A percentile compares a stretch with the other conserved stretches of the same genome.
Conservation (phyloP, 768 basidiomycete species). For the Rhizopogon vesiculosus region DNA sequence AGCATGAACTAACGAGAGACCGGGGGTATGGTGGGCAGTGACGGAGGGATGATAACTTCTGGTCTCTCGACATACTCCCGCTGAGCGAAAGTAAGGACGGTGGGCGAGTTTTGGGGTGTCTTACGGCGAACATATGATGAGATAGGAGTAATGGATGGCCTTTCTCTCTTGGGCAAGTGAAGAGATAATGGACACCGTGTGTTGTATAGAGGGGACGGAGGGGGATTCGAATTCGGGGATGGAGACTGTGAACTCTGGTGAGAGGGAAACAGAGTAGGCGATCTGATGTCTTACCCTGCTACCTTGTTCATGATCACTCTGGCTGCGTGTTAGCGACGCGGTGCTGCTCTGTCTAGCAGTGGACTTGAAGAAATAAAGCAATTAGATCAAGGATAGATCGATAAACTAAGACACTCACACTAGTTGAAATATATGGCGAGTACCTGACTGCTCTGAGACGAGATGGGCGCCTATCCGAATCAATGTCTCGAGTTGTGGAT, state of each 20-base stretch:
- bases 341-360: slow-evolving; percentile 42
- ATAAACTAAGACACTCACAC: slow-evolving; percentile 11
- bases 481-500: slow-evolving; percentile 21
- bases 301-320: slow-evolving; percentile 21
- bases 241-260: slow-evolving; percentile 21
- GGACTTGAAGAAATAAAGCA: slow-evolving; percentile 16
- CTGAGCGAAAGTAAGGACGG: slow-evolving; percentile 57
- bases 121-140: slow-evolving; percentile 77
- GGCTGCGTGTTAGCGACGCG: slow-evolving; percentile 28
- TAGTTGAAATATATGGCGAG: slow-evolving; percentile 26
- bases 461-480: slow-evolving; percentile 24
- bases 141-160: slow-evolving; percentile 67
- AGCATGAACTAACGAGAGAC: slow-evolving; percentile 9
- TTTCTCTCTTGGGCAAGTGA: slow-evolving; percentile 47
- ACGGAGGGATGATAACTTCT: slow-evolving; percentile 17
- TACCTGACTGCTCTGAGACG: slow-evolving; percentile 24
- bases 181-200: slow-evolving; percentile 37
- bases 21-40: slow-evolving; percentile 52
- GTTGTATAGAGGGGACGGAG: slow-evolving; percentile 37
- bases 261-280: slow-evolving; percentile 25
- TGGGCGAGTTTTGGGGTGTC: slow-evolving; percentile 71
- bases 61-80: slow-evolving; percentile 25
- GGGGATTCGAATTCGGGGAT: slow-evolving; percentile 33
- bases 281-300: slow-evolving; percentile 31
- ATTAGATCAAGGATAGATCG: neutral